A percentile compares a stretch with the other conserved stretches of the same genome.
phyloP scores from a whole-genome alignment of 176 grass and related monocot genomes.

The Carex parvula region DNA sequence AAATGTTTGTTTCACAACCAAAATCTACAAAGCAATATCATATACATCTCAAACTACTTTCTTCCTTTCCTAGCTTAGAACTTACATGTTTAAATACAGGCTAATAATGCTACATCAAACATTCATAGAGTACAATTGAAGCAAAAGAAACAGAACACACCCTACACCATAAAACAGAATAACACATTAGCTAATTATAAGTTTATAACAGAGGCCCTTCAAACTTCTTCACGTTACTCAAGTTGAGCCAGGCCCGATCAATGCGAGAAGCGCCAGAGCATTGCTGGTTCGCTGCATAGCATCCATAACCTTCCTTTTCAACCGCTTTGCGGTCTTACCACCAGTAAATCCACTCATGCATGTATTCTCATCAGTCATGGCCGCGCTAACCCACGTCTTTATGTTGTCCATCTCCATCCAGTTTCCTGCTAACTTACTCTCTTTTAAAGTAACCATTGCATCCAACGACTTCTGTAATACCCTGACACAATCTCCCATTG shows the following conservation, averaged over 20 bases:
- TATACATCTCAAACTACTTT: background rate
- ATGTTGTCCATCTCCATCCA: slow-evolving; percentile 13
- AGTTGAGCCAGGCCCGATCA: background rate
- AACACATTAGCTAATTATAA: background rate
- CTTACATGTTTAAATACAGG: background rate
- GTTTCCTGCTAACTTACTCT: background rate
- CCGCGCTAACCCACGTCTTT: slow-evolving; percentile 39
- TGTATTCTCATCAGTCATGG: slow-evolving; percentile 31
- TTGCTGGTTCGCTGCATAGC: slow-evolving; percentile 35
- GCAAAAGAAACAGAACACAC: background rate
- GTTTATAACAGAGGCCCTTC: background rate
- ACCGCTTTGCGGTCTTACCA: background rate
- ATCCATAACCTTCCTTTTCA: slow-evolving; percentile 1
- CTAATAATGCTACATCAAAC: background rate
- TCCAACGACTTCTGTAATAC: slow-evolving; percentile 23
- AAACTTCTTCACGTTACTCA: background rate
- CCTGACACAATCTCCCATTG: slow-evolving; percentile 21
- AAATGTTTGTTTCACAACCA: background rate
- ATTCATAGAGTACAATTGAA: background rate
- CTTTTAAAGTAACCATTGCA: background rate
- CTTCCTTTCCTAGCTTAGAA: slow-evolving; percentile 1
- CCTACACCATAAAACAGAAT: background rate
- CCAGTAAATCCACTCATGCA: slow-evolving; percentile 28
- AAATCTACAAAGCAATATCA: background rate
- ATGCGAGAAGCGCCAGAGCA: slow-evolving; percentile 26